Evolutionary conservation across 371 early-diverging fungal species (phyloP).

Genomic region (Saksenaea oblongispora): DNA sequence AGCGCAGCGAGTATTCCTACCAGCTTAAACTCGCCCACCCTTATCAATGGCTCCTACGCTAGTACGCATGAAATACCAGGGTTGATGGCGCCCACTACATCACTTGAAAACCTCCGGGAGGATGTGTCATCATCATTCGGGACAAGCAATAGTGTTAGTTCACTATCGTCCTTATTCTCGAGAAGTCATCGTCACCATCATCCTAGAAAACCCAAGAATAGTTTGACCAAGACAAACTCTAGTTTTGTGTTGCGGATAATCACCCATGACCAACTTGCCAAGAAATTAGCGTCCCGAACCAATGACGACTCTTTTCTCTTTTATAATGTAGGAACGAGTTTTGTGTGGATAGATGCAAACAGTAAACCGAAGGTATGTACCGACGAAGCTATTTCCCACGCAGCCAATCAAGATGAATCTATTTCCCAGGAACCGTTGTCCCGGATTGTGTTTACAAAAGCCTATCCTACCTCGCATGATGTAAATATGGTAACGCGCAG

Average conservation of each 20-base stretch:
- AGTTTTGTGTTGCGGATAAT: slow-evolving; percentile 80
- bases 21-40: neutral
- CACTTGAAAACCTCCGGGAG: slow-evolving; percentile 8
- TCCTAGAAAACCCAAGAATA: slow-evolving; percentile 59
- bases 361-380: slow-evolving; percentile 57
- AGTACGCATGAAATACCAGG: slow-evolving; percentile 2
- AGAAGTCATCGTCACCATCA: slow-evolving; percentile 20
- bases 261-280: slow-evolving; percentile 77
- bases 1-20: slow-evolving; percentile 1
- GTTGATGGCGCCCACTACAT: slow-evolving; percentile 2
- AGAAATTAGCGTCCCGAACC: slow-evolving; percentile 64
- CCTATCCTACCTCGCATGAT: slow-evolving; percentile 86
- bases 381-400: neutral
- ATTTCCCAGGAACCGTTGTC: slow-evolving; percentile 75
- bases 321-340: slow-evolving; percentile 72
- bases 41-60: neutral
- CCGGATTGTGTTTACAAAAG: slow-evolving; percentile 75
- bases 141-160: slow-evolving; percentile 17
- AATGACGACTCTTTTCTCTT: slow-evolving; percentile 71
- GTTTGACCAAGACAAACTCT: slow-evolving; percentile 65
- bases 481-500: slow-evolving; percentile 73
- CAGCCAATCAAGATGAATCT: neutral
- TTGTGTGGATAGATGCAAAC: slow-evolving; percentile 71
- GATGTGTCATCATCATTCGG: slow-evolving; percentile 13
- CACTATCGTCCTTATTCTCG: slow-evolving; percentile 17